Conservation (phyloP, 345 rosid genomes). For the Populus simonii region DNA sequence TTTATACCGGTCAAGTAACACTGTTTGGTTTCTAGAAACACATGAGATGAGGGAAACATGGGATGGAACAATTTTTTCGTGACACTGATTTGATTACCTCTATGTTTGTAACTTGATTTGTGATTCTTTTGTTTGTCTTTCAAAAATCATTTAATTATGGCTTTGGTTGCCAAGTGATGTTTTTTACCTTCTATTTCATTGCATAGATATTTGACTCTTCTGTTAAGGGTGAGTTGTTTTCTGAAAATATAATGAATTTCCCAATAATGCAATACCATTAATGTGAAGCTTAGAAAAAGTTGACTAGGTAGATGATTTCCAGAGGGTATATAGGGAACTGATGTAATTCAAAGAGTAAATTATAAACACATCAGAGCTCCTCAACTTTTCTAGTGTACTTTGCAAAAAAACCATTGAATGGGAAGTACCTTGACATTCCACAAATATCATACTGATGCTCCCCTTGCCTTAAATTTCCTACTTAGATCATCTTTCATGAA, state of each 20-base stretch:
- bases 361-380: background rate
- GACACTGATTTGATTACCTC: background rate
- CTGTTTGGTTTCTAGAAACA: background rate
- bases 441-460: background rate
- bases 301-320: background rate
- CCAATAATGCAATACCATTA: background rate
- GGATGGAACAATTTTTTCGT: background rate
- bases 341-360: background rate
- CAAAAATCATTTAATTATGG: background rate
- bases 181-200: background rate
- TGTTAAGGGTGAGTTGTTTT: background rate
- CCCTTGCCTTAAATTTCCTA: background rate
- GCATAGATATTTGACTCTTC: background rate
- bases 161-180: background rate
- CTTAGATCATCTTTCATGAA: background rate
- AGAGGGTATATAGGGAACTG: background rate
- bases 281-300: background rate
- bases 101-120: background rate
- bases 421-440: background rate
- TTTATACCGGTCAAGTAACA: background rate
- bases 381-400: background rate
- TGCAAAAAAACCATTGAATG: background rate
- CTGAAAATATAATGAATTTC: background rate
- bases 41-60: background rate
- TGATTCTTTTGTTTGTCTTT: background rate